phyloP scores from a whole-genome alignment of 768 basidiomycete genomes.

The Auricularia sp. region DNA sequence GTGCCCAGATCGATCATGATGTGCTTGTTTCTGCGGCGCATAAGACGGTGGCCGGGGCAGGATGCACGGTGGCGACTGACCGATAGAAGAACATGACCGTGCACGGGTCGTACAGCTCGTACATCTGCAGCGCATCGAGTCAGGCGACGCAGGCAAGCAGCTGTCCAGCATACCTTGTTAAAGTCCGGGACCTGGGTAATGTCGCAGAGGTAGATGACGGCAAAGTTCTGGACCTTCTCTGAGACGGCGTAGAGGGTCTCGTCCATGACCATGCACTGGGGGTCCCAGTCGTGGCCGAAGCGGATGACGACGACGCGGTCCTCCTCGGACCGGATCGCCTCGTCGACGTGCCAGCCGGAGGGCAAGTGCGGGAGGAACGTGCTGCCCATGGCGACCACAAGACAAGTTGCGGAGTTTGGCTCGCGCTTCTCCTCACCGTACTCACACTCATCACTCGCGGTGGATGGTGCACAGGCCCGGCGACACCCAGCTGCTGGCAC shows the following conservation, averaged over 20 bases:
- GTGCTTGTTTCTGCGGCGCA: conserved; percentile 72
- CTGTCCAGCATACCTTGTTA: conserved; percentile 63
- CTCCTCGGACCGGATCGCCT: conserved; percentile 97
- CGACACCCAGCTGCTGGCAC: conserved; percentile 1
- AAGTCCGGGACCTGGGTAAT: conserved; percentile 97
- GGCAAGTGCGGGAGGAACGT: conserved; percentile 74
- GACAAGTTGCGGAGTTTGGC: background rate
- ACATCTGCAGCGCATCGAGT: conserved; percentile 56
- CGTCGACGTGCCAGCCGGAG: conserved; percentile 97
- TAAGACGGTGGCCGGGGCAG: background rate
- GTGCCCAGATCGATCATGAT: conserved; percentile 99
- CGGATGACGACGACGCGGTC: conserved; percentile 90
- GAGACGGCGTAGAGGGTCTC: conserved; percentile 87
- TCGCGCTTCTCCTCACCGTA: background rate
- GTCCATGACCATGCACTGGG: conserved; percentile 98
- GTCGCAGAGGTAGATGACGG: conserved; percentile 90
- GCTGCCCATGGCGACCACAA: conserved; percentile 55
- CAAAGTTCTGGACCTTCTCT: conserved; percentile 97
- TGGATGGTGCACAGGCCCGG: background rate
- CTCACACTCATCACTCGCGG: background rate
- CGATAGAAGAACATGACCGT: conserved; percentile 99
- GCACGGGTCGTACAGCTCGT: conserved; percentile 94
- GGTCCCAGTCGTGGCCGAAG: conserved; percentile 91
- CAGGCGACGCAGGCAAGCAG: background rate
- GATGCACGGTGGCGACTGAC: conserved; percentile 33